Base-by-base conservation (phyloP, 2,329 filamentous ascomycete genomes). In the Nemania sp. region DNA sequence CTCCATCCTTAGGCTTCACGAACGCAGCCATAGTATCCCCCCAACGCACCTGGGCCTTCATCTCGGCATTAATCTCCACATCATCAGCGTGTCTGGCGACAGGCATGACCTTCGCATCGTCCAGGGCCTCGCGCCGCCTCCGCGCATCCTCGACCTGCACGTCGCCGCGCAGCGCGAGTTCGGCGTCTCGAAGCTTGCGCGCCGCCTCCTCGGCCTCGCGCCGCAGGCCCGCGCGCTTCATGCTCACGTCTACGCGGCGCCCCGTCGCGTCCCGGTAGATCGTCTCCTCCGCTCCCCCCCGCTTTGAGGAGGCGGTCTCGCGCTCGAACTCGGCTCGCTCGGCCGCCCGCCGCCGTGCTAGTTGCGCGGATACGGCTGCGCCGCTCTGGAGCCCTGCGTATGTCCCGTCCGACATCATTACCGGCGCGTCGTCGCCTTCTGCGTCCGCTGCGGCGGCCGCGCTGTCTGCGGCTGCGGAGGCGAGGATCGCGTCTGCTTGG, bases 231-330 rank as follows among this genome's bases (percentile, higher is more conserved):
- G 91, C 92, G 20, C 92, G 83, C 72, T 90, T 91, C 88, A 96
- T 90, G 15, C 87, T 86, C 20, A 97, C 83, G 67, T 99, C 96
- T 60, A 99, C 92, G 50, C 96, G 86, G n/a, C 92, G 83, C 11
- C 94, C 94, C 3, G 89, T 94, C 9, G 95, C 94, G 73, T 99
- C 94, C 64, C 94, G 89, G 70, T 97, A 97, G 20, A 97, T 91
- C 0, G 93, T 96, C 73, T 97, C 91, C 82, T 11, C 43, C 45
- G 22, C 0, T 40, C 30, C 7, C 23, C 36, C 5, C 23, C 34
- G n/a, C 22, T 5, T 6, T 11, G 26, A 11, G 6, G 26, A 6
- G 9, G 3, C 8, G 28, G 4, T 26, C 45, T 26, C 45, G 12
- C 54, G 23, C 39, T 65, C 64, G 64, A 54, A 64, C 20, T 65